Evolutionary conservation across 2,329 filamentous ascomycete genomes (phyloP), one percentile per base, ranked within the genome.

Genomic region (Ceratocystiopsis minuta): DNA sequence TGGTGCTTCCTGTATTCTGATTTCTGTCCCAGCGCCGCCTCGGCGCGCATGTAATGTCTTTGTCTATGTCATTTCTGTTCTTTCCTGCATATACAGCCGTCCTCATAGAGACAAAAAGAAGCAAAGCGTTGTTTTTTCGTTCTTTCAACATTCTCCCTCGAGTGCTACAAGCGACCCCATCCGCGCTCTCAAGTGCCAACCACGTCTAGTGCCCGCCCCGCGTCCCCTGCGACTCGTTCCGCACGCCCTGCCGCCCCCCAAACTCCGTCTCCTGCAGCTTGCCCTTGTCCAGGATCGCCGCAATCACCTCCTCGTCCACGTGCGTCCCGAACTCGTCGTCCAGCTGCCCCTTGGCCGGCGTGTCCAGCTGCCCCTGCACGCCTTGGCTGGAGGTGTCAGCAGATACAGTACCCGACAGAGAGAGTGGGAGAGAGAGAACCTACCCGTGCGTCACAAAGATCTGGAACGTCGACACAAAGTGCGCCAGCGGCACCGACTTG

Each of bases 391-490:
- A 12, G 7, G 33, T 12, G 33, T 12, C 2, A 34, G 31, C 24
- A 28, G 24, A 6, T 28, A 10, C 24, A 6, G 9, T 5, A 36
- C 28, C 32, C 16, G 15, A n/a, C 15, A 40, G 17, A 16, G 14
- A 20, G 18, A 36, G 20, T 15, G 10, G 3, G 24, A 16, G 39
- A 16, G 9, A 33, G 34, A 36, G 16, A 16, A 16, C 81, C 65
- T 70, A 95, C 87, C 79, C 81, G 67, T 92, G 82, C 33, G 86
- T 93, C 36, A 80, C 66, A 55, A 94, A 93, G 55, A 98, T 69
- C 70, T 93, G 83, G 70, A 84, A 96, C 9, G 80, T 71, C 45
- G 78, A 84, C 43, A 96, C 72, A 43, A 98, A 87, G 54, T 95
- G 78, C 2, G 82, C 72, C 38, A 96, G 65, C 34, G 90, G 81